A percentile compares a stretch with the other conserved stretches of the same genome.
Conservation (phyloP, 768 basidiomycete genomes). For the Collybiopsis luxurians region DNA sequence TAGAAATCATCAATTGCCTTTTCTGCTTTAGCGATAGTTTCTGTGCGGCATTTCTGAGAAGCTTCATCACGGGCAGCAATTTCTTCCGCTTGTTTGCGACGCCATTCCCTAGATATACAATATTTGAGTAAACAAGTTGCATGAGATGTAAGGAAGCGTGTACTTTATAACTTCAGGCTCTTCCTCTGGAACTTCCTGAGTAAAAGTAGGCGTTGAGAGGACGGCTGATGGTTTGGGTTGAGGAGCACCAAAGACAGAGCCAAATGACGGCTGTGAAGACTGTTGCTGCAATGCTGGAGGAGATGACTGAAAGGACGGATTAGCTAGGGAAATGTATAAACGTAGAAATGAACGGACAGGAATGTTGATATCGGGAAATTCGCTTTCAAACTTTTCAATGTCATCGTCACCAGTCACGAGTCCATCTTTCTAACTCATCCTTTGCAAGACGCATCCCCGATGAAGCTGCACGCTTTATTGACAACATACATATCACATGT, state of each 20-base stretch:
- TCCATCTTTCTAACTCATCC: conserved; percentile 74
- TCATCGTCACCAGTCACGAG: conserved; percentile 81
- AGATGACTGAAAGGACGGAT: conserved; percentile 27
- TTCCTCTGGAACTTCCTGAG: conserved; percentile 66
- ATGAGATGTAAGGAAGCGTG: conserved; percentile 16
- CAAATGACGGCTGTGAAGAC: conserved; percentile 40
- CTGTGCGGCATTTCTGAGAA: conserved; percentile 73
- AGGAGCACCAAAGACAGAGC: conserved; percentile 64
- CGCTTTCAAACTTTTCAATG: conserved; percentile 80
- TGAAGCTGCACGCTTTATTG: too few relatives aligned
- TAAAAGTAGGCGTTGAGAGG: conserved; percentile 72
- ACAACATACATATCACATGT: conserved; percentile 60
- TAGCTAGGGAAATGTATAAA: too few relatives aligned
- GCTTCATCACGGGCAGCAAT: conserved; percentile 82
- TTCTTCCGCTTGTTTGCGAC: conserved; percentile 80
- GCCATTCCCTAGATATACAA: conserved; percentile 69
- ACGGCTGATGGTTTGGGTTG: conserved; percentile 71
- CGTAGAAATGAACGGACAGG: conserved; percentile 32
- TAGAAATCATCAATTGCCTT: conserved; percentile 88
- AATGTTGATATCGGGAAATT: conserved; percentile 79
- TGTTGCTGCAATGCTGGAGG: conserved; percentile 31
- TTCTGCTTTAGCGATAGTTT: conserved; percentile 82
- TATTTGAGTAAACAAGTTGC: background rate
- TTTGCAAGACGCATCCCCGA: conserved; percentile 64
- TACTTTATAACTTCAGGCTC: conserved; percentile 88